A percentile compares a stretch with the other conserved stretches of the same genome.
Conservation (phyloP, 2,329 filamentous ascomycete species). For the Diaporthe ampelina region DNA sequence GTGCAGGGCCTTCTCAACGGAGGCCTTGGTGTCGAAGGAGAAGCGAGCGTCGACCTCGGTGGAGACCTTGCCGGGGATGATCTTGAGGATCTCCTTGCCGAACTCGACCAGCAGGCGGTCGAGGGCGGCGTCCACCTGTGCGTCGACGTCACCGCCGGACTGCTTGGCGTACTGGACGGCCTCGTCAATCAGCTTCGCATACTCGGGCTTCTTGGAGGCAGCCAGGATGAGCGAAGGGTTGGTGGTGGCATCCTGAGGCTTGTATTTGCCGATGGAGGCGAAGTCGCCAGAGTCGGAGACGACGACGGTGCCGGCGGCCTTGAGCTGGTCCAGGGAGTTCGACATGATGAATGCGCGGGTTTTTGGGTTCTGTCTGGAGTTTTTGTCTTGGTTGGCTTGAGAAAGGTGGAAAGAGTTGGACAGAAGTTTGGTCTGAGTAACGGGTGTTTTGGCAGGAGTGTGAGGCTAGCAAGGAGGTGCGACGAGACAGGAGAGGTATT, state of each 20-base stretch:
- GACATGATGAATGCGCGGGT: constrained; percentile 70
- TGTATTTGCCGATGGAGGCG: constrained; percentile 97
- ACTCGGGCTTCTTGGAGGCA: constrained; percentile 97
- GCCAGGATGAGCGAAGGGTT: constrained; percentile 99
- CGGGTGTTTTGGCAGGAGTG: constrained; percentile 6
- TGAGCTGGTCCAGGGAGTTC: constrained; percentile 95
- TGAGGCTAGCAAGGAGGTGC: constrained; percentile 19
- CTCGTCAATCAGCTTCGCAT: constrained; percentile 89
- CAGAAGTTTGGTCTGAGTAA: background rate
- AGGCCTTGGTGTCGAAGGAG: constrained; percentile 94
- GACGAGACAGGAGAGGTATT: constrained; percentile 37
- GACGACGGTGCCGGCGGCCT: constrained; percentile 95
- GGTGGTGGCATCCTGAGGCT: constrained; percentile 99
- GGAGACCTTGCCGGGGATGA: constrained; percentile 98
- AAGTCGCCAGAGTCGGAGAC: constrained; percentile 93
- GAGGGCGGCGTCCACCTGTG: constrained; percentile 89
- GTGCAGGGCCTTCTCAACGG: constrained; percentile 94
- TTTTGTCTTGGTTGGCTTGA: background rate
- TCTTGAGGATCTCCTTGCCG: constrained; percentile 95
- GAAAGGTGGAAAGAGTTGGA: background rate
- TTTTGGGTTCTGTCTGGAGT: background rate
- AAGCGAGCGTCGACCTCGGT: constrained; percentile 97
- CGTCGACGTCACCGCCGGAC: constrained; percentile 73
- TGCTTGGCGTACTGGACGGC: constrained; percentile 89
- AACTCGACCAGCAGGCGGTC: constrained; percentile 98